Evolutionary conservation across 2,329 filamentous ascomycete species (phyloP), one percentile per base, ranked within the genome.

Genomic region (Biscogniauxia mediterranea): DNA sequence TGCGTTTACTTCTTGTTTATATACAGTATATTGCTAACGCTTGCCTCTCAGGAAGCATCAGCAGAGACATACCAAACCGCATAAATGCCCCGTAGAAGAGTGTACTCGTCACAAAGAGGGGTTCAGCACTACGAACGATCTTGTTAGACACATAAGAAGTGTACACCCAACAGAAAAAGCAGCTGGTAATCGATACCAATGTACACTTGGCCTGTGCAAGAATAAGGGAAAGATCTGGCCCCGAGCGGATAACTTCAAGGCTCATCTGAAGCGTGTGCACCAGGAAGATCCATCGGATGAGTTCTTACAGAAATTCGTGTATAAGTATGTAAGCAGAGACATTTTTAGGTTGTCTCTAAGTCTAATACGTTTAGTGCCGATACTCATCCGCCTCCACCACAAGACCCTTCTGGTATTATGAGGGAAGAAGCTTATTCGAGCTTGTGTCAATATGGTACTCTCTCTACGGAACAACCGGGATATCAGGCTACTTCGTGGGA

Each of bases 201-300:
- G 91, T 71, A 81, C 80, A 56, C 77, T 84, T 5, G 75, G 75
- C 6, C 69, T 77, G 17, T 92, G 89, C 69, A 79, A 77, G 23
- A 83, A 79, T 23, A 87, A 80, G 63, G 78, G 78, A 1, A 96
- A 96, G 73, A 77, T 82, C 42, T 97, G 91, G 91, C 89, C 90
- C 0, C 85, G 93, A 21, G 80, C 88, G 56, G 93, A 97, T 74
- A 97, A 97, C 70, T 97, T 97, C 74, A 88, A 88, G 63, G 86
- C 89, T 42, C 93, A 97, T 71, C 81, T 96, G 53, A 80, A 78
- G 55, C 84, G 89, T 11, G 86, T 91, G 69, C 93, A 97, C 72
- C 63, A 65, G 0, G 26, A 71, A 1, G 71, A 80, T 9, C 60
- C 62, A 3, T 62, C 72, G 2, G 79, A 80, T 2, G 74, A 76